Base-by-base conservation (phyloP, 768 basidiomycete genomes). In the Amanita molliuscula region DNA sequence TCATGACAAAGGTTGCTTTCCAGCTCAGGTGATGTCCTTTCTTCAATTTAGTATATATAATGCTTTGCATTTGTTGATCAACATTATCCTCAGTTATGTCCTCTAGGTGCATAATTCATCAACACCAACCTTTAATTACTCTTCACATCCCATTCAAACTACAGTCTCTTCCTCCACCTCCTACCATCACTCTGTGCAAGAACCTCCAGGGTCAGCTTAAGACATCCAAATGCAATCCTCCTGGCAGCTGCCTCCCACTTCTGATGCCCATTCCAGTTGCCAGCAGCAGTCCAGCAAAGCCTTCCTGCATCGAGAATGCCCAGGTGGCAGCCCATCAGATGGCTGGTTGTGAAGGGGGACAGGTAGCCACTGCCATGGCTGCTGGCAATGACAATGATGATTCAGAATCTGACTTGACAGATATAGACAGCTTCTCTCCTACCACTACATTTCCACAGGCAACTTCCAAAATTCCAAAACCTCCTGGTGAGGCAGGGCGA, bases 401-500 rank as follows among this genome's bases (percentile, higher is more conserved):
- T 15, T 18, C 37, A 9, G 37, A 43, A 8, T 43, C 23, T 2
- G 21, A 43, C 16, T 41, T 18, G 16, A 16, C 16, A 18, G 16
- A 18, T 18, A 4, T 18, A 8, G 38, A 41, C 3, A 41, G 38
- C 21, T 5, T 38, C 18, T 38, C 37, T 41, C 34, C 34, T 3
- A 34, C n/a, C 34, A 8, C 6, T n/a, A 38, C 15, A n/a, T 15
- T 5, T n/a, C 15, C 13, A 38, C 4, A 20, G 40, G 4, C 40
- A 20, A 10, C 8, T 20, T 20, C 40, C 18, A 42, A 42, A 34
- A 55, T 55, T 41, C 36, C 48, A 16, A 63, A 62, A 40, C 61
- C 61, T 11, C 16, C 16, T 2, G 55, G 57, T 0, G 52, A 61
- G 31, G 51, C 56, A 8, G 61, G 61, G 2, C 35, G 35, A 3